These are phyloP conservation scores for Prunus salicina DNA, from an alignment of 306 rosid species.

Conservation along the genomic window DNA sequence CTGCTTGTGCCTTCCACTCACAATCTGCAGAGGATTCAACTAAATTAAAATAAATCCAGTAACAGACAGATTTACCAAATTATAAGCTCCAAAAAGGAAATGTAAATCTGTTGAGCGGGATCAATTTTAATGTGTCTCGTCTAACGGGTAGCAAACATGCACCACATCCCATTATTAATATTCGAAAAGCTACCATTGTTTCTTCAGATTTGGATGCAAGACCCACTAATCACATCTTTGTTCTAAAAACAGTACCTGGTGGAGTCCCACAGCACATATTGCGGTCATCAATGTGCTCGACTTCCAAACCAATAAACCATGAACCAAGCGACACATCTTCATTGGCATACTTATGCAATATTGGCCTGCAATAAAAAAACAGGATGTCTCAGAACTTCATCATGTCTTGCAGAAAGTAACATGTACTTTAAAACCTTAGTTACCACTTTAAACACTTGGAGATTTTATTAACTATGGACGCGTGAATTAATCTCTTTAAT, in stretches of 20 bases:
- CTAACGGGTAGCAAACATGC: not conserved
- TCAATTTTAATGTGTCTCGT: not conserved
- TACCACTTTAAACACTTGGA: not conserved
- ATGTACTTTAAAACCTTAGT: not conserved
- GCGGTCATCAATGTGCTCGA: constrained; percentile 92
- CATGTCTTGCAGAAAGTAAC: not conserved
- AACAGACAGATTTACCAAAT: not conserved
- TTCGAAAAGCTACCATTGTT: not conserved
- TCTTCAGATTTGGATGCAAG: not conserved
- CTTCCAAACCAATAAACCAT: constrained; percentile 98
- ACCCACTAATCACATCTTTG: not conserved
- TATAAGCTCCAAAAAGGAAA: not conserved
- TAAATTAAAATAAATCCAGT: constrained; percentile 9
- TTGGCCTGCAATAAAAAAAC: constrained; percentile 60
- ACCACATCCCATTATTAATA: not conserved
- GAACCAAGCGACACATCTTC: constrained; percentile 99
- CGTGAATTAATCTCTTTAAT: not conserved
- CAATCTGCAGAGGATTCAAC: constrained; percentile 56
- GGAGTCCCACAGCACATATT: constrained; percentile 99
- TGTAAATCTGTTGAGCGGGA: not conserved
- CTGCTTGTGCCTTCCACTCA: constrained; percentile 98
- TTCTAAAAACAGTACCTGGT: constrained; percentile 60
- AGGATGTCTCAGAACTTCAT: constrained; percentile 9
- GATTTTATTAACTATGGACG: not conserved
- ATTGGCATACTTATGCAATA: constrained; percentile 91